Evolutionary conservation across 2,329 filamentous ascomycete genomes (phyloP), one percentile per base, ranked within the genome.

Genomic region (Myriangium duriaei): DNA sequence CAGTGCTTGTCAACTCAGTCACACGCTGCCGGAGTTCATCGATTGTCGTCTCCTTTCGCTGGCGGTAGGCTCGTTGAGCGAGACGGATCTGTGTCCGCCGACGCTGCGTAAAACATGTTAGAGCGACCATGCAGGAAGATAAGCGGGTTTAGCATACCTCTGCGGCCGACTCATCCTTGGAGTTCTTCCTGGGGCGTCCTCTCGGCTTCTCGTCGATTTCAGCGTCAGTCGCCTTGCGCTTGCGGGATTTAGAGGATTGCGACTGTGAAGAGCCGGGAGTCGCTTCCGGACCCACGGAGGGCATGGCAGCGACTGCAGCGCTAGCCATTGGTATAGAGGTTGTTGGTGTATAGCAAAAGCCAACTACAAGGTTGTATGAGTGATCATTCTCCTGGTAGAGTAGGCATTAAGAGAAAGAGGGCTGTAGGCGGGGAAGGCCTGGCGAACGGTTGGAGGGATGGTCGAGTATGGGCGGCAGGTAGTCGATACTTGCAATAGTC

Each of bases 51-150:
- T 93, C 86, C 59, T 93, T 93, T 36, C 86, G 77, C 51, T 81
- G 75, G 11, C 86, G 75, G 53, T 93, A 93, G 1, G 84, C 84
- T 47, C 85, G 69, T 56, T 93, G 86, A 2, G 86, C 86, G 39
- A 88, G 71, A 15, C 86, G 77, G 45, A 94, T 91, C 55, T 94
- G 86, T 4, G 83, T 88, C 39, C 86, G 74, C 37, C 86, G 79
- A 44, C 84, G 79, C 81, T 82, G 47, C 13, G 13, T 21, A 30
- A n/a, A n/a, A n/a, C 5, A 33, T 30, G 14, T 24, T 21, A n/a
- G 40, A 34, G 15, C 32, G 13, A 12, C 40, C 29, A 36, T n/a
- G n/a, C n/a, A n/a, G n/a, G n/a, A n/a, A n/a, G n/a, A n/a, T n/a
- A n/a, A n/a, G n/a, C n/a, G n/a, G n/a, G n/a, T n/a, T n/a, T n/a